These are phyloP conservation scores for Brassica balearica DNA, from an alignment of 441 rosid genomes.

Conservation along the genomic window DNA sequence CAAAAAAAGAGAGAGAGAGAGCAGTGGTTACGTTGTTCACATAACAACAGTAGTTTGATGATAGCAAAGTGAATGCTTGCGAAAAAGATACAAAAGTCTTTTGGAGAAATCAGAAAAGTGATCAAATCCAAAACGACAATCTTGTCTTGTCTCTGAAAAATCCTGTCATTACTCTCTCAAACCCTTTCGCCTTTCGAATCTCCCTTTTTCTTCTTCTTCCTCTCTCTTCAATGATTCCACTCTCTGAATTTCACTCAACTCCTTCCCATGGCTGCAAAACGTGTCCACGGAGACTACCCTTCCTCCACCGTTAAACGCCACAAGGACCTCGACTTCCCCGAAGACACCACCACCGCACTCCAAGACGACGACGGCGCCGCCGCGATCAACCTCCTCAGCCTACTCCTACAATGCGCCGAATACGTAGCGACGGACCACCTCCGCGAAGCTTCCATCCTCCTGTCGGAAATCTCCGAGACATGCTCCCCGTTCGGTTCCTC, in stretches of 20 bases:
- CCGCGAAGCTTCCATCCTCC: constrained; percentile 64
- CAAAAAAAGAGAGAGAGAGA: not conserved
- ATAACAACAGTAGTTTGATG: not conserved
- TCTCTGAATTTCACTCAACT: constrained; percentile 51
- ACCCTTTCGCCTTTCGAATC: constrained; percentile 54
- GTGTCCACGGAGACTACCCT: constrained; percentile 48
- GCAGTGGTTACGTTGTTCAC: not conserved
- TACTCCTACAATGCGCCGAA: constrained; percentile 87
- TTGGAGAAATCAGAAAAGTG: not conserved
- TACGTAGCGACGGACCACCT: constrained; percentile 79
- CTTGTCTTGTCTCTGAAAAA: constrained; percentile 27
- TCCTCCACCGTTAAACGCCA: constrained; percentile 40
- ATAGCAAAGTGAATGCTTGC: not conserved
- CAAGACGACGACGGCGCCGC: constrained; percentile 31
- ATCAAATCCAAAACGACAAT: constrained; percentile 26
- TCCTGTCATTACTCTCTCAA: constrained; percentile 55
- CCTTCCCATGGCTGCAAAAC: constrained; percentile 67
- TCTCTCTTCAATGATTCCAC: constrained; percentile 72
- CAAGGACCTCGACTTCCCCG: constrained; percentile 24
- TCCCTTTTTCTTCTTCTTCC: constrained; percentile 31
- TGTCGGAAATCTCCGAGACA: constrained; percentile 75
- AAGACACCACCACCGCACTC: constrained; percentile 41
- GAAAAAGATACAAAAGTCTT: constrained; percentile 4
- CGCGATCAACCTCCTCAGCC: constrained; percentile 68
- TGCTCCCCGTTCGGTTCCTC: constrained; percentile 88